A percentile compares a stretch with the other conserved stretches of the same genome.
These are phyloP conservation scores for Nyctanthes arbortristis DNA, from an alignment of 257 asterid genomes.

Conservation along the genomic window DNA sequence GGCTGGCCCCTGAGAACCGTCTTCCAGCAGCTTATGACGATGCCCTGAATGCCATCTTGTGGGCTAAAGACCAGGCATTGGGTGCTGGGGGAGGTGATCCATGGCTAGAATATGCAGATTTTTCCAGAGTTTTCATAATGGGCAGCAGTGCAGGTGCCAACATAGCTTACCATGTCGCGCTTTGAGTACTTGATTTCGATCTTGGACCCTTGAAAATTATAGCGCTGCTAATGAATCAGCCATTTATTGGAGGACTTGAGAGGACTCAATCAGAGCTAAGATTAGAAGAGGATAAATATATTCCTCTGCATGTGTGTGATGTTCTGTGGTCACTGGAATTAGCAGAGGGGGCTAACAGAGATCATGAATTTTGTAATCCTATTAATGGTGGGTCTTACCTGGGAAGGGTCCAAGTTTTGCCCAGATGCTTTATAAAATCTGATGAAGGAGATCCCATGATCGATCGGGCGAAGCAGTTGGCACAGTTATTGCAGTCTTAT, in stretches of 20 bases:
- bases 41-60: slow-evolving; percentile 32
- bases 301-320: slow-evolving; percentile 29
- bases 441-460: slow-evolving; percentile 22
- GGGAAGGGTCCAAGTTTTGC: slow-evolving; percentile 29
- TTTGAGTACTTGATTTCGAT: slow-evolving; percentile 26
- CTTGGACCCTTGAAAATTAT: slow-evolving; percentile 24
- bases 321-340: slow-evolving; percentile 33
- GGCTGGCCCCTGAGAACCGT: slow-evolving; percentile 46
- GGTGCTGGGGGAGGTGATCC: slow-evolving; percentile 33
- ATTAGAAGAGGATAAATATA: slow-evolving; percentile 23
- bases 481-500: slow-evolving; percentile 12
- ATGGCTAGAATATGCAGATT: slow-evolving; percentile 39
- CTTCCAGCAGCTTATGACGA: slow-evolving; percentile 49
- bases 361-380: slow-evolving; percentile 44
- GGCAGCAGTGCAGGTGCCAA: slow-evolving; percentile 47
- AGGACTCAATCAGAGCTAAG: slow-evolving; percentile 32
- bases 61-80: slow-evolving; percentile 35
- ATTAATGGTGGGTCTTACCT: slow-evolving; percentile 25
- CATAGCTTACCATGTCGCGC: slow-evolving; percentile 33
- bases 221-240: slow-evolving; percentile 35
- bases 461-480: slow-evolving; percentile 13
- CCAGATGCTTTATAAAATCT: slow-evolving; percentile 27
- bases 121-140: slow-evolving; percentile 27
- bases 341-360: slow-evolving; percentile 31
- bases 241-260: slow-evolving; percentile 33